Percentiles rank a stretch among this genome's conserved stretches.
Evolutionary conservation across 2,329 filamentous ascomycete genomes (phyloP).

Genomic region (Cladosporium velox): DNA sequence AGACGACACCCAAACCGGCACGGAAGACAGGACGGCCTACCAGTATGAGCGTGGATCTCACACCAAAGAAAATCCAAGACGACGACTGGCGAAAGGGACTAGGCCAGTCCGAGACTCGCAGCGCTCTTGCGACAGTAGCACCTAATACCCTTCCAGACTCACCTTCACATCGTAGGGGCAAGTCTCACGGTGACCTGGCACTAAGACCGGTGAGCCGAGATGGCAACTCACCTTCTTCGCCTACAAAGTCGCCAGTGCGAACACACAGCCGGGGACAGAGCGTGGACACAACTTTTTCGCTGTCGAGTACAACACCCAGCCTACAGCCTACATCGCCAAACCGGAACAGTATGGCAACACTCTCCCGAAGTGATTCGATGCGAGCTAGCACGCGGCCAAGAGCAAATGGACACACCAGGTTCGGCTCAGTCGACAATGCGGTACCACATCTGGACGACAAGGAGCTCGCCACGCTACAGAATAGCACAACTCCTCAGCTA

Average conservation of each 20-base stretch:
- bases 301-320: background rate
- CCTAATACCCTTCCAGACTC: slow-evolving; percentile 33
- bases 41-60: slow-evolving; percentile 21
- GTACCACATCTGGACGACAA: slow-evolving; percentile 38
- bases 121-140: slow-evolving; percentile 33
- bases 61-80: slow-evolving; percentile 36
- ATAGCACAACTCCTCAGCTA: slow-evolving; percentile 86
- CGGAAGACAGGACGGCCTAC: slow-evolving; percentile 17
- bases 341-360: slow-evolving; percentile 37
- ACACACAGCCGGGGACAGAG: slow-evolving; percentile 16
- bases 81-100: slow-evolving; percentile 36
- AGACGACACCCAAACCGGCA: slow-evolving; percentile 18
- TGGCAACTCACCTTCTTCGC: slow-evolving; percentile 11
- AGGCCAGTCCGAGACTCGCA: slow-evolving; percentile 34
- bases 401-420: slow-evolving; percentile 36
- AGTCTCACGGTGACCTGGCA: slow-evolving; percentile 12
- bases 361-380: slow-evolving; percentile 41
- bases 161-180: slow-evolving; percentile 29
- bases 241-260: slow-evolving; percentile 1
- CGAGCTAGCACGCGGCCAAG: slow-evolving; percentile 38
- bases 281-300: slow-evolving; percentile 2
- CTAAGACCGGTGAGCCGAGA: slow-evolving; percentile 11
- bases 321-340: slow-evolving; percentile 10
- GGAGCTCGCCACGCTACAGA: slow-evolving; percentile 79
- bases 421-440: slow-evolving; percentile 32